These are phyloP conservation scores for Mesotaenium endlicherianum DNA, from an alignment of 139 green algal species.

Conservation along the genomic window DNA sequence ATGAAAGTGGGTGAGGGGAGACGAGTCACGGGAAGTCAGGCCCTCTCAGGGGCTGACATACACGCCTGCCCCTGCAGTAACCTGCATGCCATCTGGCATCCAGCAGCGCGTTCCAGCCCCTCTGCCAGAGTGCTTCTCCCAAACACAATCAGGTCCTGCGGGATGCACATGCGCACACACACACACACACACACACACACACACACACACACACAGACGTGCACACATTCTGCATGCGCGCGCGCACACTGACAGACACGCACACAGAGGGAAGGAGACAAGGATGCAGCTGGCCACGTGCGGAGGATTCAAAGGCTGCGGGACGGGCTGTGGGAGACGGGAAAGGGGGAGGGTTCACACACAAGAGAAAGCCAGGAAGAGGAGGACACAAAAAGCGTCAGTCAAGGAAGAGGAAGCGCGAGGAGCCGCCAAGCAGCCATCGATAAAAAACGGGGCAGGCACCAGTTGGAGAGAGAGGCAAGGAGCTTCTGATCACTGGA, in stretches of 20 bases:
- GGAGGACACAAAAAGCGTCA: too few species aligned
- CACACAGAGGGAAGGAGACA: slow-evolving; percentile 16
- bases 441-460: too few species aligned
- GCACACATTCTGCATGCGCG: neutral
- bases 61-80: neutral
- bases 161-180: slow-evolving; percentile 2
- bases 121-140: neutral
- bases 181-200: neutral
- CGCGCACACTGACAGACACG: neutral
- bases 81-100: neutral
- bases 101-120: neutral
- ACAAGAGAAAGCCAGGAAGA: too few species aligned
- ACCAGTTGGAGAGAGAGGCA: too few species aligned
- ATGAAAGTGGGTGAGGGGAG: neutral
- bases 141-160: slow-evolving; percentile 6
- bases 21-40: neutral
- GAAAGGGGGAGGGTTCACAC: too few species aligned
- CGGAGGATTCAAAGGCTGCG: too few species aligned
- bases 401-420: too few species aligned
- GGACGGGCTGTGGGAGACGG: too few species aligned
- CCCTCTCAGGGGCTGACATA: neutral
- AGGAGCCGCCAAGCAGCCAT: too few species aligned
- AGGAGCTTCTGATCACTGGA: too few species aligned
- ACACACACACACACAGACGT: slow-evolving; percentile 9
- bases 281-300: neutral